phyloP scores from a whole-genome alignment of 805 yeast genomes.

The Lipomyces spencermartinsiae region DNA sequence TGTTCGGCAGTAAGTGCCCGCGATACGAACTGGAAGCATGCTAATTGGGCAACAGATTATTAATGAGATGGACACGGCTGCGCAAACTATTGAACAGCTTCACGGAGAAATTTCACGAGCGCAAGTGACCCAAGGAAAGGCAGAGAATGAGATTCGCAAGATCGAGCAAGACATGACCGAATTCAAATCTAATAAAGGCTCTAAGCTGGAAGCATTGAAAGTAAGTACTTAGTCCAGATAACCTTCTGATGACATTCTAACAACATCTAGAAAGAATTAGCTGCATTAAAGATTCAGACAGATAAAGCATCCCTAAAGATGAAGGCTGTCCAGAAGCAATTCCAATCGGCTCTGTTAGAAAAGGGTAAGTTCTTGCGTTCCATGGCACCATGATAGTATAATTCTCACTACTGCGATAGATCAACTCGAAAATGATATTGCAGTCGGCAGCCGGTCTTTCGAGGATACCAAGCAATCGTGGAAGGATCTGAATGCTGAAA shows the following conservation, averaged over 20 bases:
- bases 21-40: background rate
- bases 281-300: slow-evolving; percentile 49
- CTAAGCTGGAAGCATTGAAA: slow-evolving; percentile 67
- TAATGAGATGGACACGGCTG: slow-evolving; percentile 47
- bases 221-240: slow-evolving; percentile 46
- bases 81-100: slow-evolving; percentile 55
- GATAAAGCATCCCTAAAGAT: slow-evolving; percentile 50
- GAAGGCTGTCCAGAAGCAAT: slow-evolving; percentile 57
- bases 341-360: slow-evolving; percentile 71
- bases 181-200: slow-evolving; percentile 77
- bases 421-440: slow-evolving; percentile 64
- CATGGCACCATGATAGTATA: background rate
- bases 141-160: slow-evolving; percentile 53
- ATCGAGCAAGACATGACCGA: slow-evolving; percentile 83
- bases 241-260: slow-evolving; percentile 8
- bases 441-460: slow-evolving; percentile 20
- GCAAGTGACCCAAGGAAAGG: slow-evolving; percentile 45
- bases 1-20: slow-evolving; percentile 23
- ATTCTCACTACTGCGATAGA: slow-evolving; percentile 51
- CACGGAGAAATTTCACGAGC: slow-evolving; percentile 50
- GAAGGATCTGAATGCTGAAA: slow-evolving; percentile 27
- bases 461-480: slow-evolving; percentile 30
- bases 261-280: slow-evolving; percentile 53
- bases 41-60: slow-evolving; percentile 29
- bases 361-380: slow-evolving; percentile 33